Base-by-base conservation (phyloP, 164 flowering plant species). In the Chloranthus sessilifolius region DNA sequence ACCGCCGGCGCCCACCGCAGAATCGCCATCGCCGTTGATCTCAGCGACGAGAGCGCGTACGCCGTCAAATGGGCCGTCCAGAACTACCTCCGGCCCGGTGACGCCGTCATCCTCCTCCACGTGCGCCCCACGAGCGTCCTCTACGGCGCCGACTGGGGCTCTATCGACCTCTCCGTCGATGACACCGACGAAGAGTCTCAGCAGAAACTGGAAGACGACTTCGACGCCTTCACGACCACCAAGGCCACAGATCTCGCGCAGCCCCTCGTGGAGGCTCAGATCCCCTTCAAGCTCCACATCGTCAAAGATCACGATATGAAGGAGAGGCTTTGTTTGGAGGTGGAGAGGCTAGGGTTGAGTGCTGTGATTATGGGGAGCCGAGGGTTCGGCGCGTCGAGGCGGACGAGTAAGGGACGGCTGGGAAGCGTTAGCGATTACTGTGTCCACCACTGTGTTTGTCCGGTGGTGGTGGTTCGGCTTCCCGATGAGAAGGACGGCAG, bases 341-440 rank as follows among this genome's bases (percentile, higher is more conserved):
- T 83, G 14, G 95, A 86, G 74, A 53, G 95, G 58, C 53, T 86
- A 1, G 84, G 88, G 37, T 55, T 83, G 45, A 76, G 86, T 33
- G 83, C 86, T 22, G 78, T 86, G 41, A 80, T 86, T 23, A 79
- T 86, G 88, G 95, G 95, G 17, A 83, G 95, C 64, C 56, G 85
- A 14, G 91, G 95, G 2, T 76, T 81, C 47, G 88, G 95, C 0
- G 86, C 79, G 0, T 43, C 77, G 5, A 66, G 39, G 57, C 61
- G 79, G 39, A 59, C 45, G 1, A 53, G 62, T 22, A 75, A 74
- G 51, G 74, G 67, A 7, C 40, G 88, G 59, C 73, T 83, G 3
- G 95, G 95, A 9, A 79, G 83, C 39, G 88, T 86, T 1, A 86
- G 88, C 43, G 95, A 86, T 56, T 83, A 86, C 51, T 86, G 95